Evolutionary conservation across 495 filamentous ascomycete genomes (phyloP).

Genomic region (Emericellopsis terricola): DNA sequence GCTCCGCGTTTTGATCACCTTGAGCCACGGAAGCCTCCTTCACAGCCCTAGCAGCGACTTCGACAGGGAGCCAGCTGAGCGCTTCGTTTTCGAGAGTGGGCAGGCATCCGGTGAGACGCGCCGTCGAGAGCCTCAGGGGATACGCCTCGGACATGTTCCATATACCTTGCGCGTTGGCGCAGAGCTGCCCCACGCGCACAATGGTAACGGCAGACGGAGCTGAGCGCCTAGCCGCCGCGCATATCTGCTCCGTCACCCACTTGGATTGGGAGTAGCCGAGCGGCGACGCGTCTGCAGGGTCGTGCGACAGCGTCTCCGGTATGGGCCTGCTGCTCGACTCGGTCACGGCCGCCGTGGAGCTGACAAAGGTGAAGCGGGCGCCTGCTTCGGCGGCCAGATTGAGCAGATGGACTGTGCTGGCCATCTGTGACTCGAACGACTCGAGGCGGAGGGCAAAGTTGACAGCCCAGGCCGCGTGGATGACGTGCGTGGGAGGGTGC

Average conservation of each 20-base stretch:
- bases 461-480: slow-evolving; percentile 50
- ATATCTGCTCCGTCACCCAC: slow-evolving; percentile 40
- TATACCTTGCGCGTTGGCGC: too few relatives aligned
- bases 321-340: slow-evolving; percentile 4
- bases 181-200: too few relatives aligned
- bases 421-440: slow-evolving; percentile 33
- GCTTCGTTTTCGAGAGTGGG: too few relatives aligned
- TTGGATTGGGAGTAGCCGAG: slow-evolving; percentile 48
- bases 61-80: too few relatives aligned
- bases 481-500: slow-evolving; percentile 26
- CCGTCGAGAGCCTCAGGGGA: too few relatives aligned
- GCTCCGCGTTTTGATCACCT: too few relatives aligned
- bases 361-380: slow-evolving; percentile 16
- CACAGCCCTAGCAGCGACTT: too few relatives aligned
- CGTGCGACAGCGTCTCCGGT: not conserved
- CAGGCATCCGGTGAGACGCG: too few relatives aligned
- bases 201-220: too few relatives aligned
- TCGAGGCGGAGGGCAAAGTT: slow-evolving; percentile 41
- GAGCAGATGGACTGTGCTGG: slow-evolving; percentile 12
- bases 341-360: slow-evolving; percentile 10
- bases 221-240: too few relatives aligned
- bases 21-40: too few relatives aligned
- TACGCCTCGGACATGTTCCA: too few relatives aligned
- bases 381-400: slow-evolving; percentile 1
- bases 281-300: slow-evolving; percentile 18